phyloP scores from a whole-genome alignment of 768 basidiomycete genomes.

The Termitomyces sp. region DNA sequence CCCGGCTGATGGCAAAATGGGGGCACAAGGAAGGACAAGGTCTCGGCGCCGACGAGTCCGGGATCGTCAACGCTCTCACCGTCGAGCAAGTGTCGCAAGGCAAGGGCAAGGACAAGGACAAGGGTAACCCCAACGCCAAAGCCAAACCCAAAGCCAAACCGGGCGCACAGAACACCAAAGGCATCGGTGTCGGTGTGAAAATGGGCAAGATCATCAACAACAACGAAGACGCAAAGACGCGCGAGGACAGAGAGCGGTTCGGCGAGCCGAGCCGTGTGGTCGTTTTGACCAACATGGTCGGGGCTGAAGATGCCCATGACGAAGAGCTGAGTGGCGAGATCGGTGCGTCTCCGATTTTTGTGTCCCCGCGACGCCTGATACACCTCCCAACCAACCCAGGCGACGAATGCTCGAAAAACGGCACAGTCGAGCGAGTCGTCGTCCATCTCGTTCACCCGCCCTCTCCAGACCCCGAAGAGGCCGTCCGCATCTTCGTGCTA shows the following conservation, averaged over 20 bases:
- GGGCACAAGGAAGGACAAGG: conserved; percentile 94
- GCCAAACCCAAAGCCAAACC: conserved; percentile 33
- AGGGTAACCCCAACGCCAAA: conserved; percentile 19
- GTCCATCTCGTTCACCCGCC: conserved; percentile 73
- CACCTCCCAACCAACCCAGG: conserved; percentile 35
- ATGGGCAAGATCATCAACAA: conserved; percentile 90
- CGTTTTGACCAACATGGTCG: conserved; percentile 88
- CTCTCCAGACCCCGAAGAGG: conserved; percentile 64
- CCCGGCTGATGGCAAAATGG: conserved; percentile 92
- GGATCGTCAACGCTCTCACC: conserved; percentile 84
- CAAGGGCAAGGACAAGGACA: too few relatives aligned
- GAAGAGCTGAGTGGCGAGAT: conserved; percentile 85
- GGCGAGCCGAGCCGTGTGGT: conserved; percentile 91
- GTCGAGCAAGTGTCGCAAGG: conserved; percentile 61
- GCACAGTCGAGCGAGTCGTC: conserved; percentile 86
- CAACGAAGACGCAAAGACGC: conserved; percentile 75
- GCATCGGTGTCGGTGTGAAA: conserved; percentile 47
- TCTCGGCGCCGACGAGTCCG: conserved; percentile 75
- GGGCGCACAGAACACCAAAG: conserved; percentile 26
- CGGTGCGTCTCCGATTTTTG: conserved; percentile 41
- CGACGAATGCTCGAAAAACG: conserved; percentile 89
- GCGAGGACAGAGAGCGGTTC: conserved; percentile 75
- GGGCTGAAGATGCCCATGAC: conserved; percentile 76
- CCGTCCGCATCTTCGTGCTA: conserved; percentile 85
- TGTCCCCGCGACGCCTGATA: background rate